Conservation (phyloP, 345 rosid genomes). For the Syzygium aqueum region DNA sequence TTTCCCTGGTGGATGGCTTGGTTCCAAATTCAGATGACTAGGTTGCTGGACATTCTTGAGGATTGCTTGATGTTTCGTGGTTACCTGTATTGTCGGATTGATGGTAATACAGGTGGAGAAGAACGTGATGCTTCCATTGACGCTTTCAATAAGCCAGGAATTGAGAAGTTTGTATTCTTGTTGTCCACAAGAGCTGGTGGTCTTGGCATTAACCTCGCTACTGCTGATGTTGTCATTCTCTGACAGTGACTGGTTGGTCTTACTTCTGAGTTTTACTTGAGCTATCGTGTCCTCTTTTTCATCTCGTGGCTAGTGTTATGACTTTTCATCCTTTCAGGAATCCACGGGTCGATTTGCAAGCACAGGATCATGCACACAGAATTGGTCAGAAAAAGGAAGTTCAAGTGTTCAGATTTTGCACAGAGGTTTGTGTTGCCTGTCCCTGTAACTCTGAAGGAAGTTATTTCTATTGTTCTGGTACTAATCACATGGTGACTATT, state of each 20-base stretch:
- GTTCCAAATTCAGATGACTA: slow-evolving; percentile 62
- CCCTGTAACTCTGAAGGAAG: neutral
- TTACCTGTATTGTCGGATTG: slow-evolving; percentile 89
- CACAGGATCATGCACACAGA: slow-evolving; percentile 98
- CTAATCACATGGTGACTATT: slow-evolving; percentile 2
- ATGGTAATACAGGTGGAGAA: slow-evolving; percentile 99
- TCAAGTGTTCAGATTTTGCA: slow-evolving; percentile 96
- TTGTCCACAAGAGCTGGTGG: slow-evolving; percentile 99
- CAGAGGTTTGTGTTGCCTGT: slow-evolving; percentile 50
- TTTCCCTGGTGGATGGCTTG: neutral
- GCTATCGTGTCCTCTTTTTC: neutral
- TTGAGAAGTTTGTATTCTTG: slow-evolving; percentile 94
- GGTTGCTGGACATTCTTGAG: slow-evolving; percentile 97
- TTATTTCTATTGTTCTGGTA: neutral
- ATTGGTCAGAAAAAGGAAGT: slow-evolving; percentile 99
- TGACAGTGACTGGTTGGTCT: slow-evolving; percentile 91
- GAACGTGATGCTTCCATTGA: slow-evolving; percentile 99
- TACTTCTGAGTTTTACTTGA: neutral
- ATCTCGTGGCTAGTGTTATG: neutral
- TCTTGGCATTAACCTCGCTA: slow-evolving; percentile 98
- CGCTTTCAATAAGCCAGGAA: slow-evolving; percentile 88
- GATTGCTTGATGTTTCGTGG: slow-evolving; percentile 93
- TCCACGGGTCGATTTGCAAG: slow-evolving; percentile 99
- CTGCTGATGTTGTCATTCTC: slow-evolving; percentile 93
- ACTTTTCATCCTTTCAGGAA: slow-evolving; percentile 45